Evolutionary conservation across 345 rosid species (phyloP).

Genomic region (Viola odorata): DNA sequence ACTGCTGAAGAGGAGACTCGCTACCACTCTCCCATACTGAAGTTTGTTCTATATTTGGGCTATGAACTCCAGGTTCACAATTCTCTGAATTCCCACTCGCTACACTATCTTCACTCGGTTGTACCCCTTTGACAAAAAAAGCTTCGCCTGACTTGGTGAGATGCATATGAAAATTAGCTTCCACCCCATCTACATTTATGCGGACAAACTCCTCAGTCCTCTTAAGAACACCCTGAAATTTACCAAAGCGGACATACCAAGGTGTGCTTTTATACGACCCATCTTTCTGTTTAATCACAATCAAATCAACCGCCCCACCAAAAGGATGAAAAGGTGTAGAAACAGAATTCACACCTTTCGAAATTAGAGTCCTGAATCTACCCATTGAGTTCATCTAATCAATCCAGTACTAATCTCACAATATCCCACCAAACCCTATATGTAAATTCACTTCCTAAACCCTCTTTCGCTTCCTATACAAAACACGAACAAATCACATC

Average conservation of each 20-base stretch:
- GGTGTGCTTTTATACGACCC: slow-evolving; percentile 79
- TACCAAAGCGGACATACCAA: slow-evolving; percentile 92
- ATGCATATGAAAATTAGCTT: slow-evolving; percentile 80
- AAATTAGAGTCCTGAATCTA: slow-evolving; percentile 72
- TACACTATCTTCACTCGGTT: slow-evolving; percentile 34
- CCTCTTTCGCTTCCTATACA: slow-evolving; percentile 4
- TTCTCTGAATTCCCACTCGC: slow-evolving; percentile 18
- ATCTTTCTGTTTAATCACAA: slow-evolving; percentile 83
- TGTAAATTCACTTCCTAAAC: slow-evolving; percentile 4
- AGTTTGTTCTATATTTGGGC: slow-evolving; percentile 28
- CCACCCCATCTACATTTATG: slow-evolving; percentile 68
- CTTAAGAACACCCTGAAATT: slow-evolving; percentile 91
- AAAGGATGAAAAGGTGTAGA: slow-evolving; percentile 95
- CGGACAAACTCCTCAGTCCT: slow-evolving; percentile 75
- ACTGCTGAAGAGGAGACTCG: slow-evolving; percentile 60
- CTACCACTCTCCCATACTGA: slow-evolving; percentile 25
- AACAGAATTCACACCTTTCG: slow-evolving; percentile 82
- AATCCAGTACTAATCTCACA: slow-evolving; percentile 14
- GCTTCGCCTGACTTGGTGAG: slow-evolving; percentile 94
- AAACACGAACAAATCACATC: not conserved
- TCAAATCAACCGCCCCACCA: slow-evolving; percentile 93
- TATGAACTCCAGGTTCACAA: slow-evolving; percentile 10
- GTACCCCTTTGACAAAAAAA: slow-evolving; percentile 67
- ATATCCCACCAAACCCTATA: slow-evolving; percentile 4
- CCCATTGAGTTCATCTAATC: slow-evolving; percentile 79